These are phyloP conservation scores for Aspergillus sp. DNA, from an alignment of 2,329 filamentous ascomycete species.

Conservation along the genomic window DNA sequence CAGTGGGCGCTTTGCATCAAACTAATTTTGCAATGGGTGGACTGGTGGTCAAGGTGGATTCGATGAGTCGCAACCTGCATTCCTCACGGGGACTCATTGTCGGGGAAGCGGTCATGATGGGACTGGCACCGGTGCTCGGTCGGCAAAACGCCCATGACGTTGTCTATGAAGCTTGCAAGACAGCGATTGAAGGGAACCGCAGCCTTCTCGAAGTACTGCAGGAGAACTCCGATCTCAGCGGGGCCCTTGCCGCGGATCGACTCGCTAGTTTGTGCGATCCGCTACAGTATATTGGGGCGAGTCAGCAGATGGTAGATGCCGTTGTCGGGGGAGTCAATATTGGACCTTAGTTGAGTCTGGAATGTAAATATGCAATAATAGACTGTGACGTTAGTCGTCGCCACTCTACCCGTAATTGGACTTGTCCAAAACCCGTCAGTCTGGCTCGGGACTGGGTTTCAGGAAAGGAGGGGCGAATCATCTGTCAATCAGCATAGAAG, in stretches of 20 bases:
- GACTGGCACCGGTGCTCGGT: slow-evolving; percentile 53
- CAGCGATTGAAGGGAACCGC: slow-evolving; percentile 47
- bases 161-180: slow-evolving; percentile 56
- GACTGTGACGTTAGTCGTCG: too few species aligned
- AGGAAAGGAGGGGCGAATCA: too few species aligned
- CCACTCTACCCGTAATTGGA: too few species aligned
- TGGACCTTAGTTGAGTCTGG: too few species aligned
- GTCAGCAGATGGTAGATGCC: slow-evolving; percentile 3
- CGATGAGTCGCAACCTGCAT: slow-evolving; percentile 53
- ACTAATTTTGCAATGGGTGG: slow-evolving; percentile 55
- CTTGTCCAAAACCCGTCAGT: too few species aligned
- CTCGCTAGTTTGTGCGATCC: slow-evolving; percentile 1
- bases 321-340: background rate
- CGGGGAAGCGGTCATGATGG: slow-evolving; percentile 61
- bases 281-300: slow-evolving; percentile 6
- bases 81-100: slow-evolving; percentile 56
- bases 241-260: background rate
- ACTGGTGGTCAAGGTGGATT: slow-evolving; percentile 50
- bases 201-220: slow-evolving; percentile 48
- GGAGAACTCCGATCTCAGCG: slow-evolving; percentile 40
- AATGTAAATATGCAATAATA: too few species aligned
- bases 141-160: slow-evolving; percentile 56
- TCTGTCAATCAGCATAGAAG: too few species aligned
- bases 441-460: too few species aligned
- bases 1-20: slow-evolving; percentile 55